Evolutionary conservation across 768 basidiomycete genomes (phyloP).

Genomic region (Naganishia kalamii): DNA sequence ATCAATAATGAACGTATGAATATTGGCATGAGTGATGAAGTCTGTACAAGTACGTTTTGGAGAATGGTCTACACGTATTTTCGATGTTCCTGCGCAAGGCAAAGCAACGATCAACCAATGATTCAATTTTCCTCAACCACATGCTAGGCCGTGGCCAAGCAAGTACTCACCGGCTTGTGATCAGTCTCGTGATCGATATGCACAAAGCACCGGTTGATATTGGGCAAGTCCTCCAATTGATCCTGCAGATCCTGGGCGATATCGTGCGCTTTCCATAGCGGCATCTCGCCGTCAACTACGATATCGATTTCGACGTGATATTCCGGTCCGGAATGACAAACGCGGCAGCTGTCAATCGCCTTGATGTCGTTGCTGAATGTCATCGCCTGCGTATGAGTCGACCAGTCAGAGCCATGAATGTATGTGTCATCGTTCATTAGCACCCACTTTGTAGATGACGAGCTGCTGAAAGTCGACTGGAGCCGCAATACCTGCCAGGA

Average conservation of each 20-base stretch:
- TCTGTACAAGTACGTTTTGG: too few species aligned
- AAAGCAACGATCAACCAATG: not conserved
- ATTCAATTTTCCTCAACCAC: not conserved
- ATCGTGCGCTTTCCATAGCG: constrained; percentile 61
- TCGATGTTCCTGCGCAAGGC: constrained; percentile 11
- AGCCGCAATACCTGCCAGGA: constrained; percentile 86
- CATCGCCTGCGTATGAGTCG: constrained; percentile 49
- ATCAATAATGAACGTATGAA: too few species aligned
- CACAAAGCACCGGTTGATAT: constrained; percentile 87
- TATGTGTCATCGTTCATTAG: too few species aligned
- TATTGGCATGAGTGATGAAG: too few species aligned
- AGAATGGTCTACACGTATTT: constrained; percentile 12
- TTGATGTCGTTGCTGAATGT: constrained; percentile 83
- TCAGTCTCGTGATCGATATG: constrained; percentile 91
- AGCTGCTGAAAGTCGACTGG: constrained; percentile 81
- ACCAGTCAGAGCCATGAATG: too few species aligned
- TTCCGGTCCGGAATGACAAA: constrained; percentile 64
- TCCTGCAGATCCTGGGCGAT: constrained; percentile 35
- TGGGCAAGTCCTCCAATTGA: constrained; percentile 70
- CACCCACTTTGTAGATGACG: constrained; percentile 70
- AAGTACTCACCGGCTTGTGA: constrained; percentile 57
- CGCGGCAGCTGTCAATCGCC: constrained; percentile 82
- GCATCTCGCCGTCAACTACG: constrained; percentile 81
- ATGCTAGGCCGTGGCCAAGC: not conserved
- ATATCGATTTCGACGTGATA: constrained; percentile 95